phyloP scores from a whole-genome alignment of 345 rosid species.

The Pugionium cornutum region DNA sequence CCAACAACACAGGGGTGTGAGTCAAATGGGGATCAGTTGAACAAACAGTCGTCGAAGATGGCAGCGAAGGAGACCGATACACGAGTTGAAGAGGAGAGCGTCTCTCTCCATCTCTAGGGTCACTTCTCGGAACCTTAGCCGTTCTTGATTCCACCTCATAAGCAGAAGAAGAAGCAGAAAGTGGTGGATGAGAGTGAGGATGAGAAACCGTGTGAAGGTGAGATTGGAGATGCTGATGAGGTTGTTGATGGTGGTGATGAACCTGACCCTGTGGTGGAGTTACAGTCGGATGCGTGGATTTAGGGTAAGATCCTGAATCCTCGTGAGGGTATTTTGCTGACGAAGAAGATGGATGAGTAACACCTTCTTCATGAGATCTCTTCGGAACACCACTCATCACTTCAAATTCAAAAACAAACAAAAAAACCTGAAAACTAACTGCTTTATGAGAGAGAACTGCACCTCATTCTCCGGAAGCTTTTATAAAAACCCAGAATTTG shows the following conservation, averaged over 20 bases:
- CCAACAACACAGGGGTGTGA: conserved; percentile 41
- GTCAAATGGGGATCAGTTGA: conserved; percentile 56
- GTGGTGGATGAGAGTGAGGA: conserved; percentile 36
- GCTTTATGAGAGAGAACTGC: neutral
- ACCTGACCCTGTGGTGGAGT: conserved; percentile 44
- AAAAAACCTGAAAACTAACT: neutral
- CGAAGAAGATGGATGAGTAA: conserved; percentile 64
- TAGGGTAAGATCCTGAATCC: conserved; percentile 61
- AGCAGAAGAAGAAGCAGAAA: conserved; percentile 37
- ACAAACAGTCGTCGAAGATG: conserved; percentile 36
- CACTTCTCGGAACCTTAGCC: conserved; percentile 63
- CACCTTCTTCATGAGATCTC: conserved; percentile 82
- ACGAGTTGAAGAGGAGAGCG: conserved; percentile 74
- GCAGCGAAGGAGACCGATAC: conserved; percentile 56
- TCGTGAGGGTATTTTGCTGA: conserved; percentile 75
- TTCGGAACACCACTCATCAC: conserved; percentile 80
- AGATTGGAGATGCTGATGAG: conserved; percentile 47
- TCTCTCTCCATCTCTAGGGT: conserved; percentile 74
- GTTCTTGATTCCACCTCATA: conserved; percentile 66
- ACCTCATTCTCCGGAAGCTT: neutral
- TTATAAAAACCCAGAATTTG: neutral
- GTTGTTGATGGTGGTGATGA: conserved; percentile 44
- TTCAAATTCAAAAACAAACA: conserved; percentile 5
- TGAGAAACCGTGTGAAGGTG: conserved; percentile 46
- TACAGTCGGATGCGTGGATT: conserved; percentile 42